phyloP scores from a whole-genome alignment of 768 basidiomycete genomes.

The Suillus subluteus region DNA sequence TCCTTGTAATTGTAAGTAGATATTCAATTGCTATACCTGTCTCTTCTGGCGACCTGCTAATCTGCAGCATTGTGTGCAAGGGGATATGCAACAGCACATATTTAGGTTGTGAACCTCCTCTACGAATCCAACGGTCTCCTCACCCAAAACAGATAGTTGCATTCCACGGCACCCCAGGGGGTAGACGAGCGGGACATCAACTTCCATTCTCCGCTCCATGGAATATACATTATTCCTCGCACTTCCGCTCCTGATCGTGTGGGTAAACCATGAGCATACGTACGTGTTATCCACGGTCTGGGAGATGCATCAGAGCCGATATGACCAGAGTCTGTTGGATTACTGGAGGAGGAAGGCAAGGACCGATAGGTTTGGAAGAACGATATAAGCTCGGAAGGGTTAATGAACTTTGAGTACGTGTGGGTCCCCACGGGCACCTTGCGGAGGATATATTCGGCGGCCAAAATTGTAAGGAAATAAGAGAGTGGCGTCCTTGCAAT shows the following conservation, averaged over 20 bases:
- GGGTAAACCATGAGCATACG: conserved; percentile 50
- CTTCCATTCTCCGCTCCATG: conserved; percentile 68
- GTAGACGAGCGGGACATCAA: conserved; percentile 62
- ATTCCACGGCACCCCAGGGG: conserved; percentile 51
- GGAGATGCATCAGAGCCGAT: conserved; percentile 10
- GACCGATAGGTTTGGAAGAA: conserved; percentile 73
- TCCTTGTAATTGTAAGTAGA: background rate
- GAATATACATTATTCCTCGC: conserved; percentile 79
- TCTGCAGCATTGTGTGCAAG: background rate
- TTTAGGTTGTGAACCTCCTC: background rate
- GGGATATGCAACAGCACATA: conserved; percentile 20
- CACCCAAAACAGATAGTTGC: conserved; percentile 91
- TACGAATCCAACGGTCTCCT: conserved; percentile 54
- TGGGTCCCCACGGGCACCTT: conserved; percentile 89
- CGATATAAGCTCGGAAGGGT: conserved; percentile 79
- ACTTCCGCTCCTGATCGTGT: conserved; percentile 74
- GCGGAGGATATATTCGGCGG: conserved; percentile 82
- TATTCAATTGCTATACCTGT: background rate
- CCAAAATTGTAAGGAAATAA: conserved; percentile 68
- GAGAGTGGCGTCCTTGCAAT: conserved; percentile 84
- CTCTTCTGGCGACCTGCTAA: background rate
- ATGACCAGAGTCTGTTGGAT: background rate
- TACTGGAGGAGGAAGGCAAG: conserved; percentile 20
- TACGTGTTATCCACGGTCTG: conserved; percentile 63
- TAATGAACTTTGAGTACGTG: conserved; percentile 88